phyloP scores from a whole-genome alignment of 2,329 filamentous ascomycete species.

The Microascus cirrosus region DNA sequence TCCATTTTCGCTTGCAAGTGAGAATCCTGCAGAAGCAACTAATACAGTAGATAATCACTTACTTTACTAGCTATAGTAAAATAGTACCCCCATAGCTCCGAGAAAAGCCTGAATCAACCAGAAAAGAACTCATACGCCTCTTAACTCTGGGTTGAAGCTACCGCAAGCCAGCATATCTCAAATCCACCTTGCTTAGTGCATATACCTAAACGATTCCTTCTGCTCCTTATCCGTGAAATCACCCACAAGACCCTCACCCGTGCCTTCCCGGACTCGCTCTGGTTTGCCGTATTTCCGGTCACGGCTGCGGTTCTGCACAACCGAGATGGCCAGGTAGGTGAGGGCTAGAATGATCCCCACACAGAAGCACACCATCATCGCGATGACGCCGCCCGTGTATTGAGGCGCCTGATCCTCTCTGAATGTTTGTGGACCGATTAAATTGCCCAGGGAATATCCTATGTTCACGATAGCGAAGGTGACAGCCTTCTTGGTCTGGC shows the following conservation, averaged over 20 bases:
- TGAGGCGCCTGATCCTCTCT: conserved; percentile 17
- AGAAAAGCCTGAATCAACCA: no score
- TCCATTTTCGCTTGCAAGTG: not conserved
- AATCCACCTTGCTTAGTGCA: conserved; percentile 5
- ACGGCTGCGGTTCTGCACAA: conserved; percentile 2
- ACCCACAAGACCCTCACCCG: conserved; percentile 5
- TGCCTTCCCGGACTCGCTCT: conserved; percentile 6
- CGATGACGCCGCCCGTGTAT: conserved; percentile 17
- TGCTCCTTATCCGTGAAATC: conserved; percentile 10
- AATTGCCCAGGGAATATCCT: conserved; percentile 26
- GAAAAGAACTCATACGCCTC: not conserved
- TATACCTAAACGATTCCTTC: conserved; percentile 9
- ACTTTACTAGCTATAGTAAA: no score
- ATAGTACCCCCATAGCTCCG: no score
- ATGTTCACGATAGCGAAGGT: conserved; percentile 34
- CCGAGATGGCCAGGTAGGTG: conserved; percentile 7
- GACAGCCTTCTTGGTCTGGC: conserved; percentile 27
- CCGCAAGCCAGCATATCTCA: not conserved
- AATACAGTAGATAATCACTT: not conserved
- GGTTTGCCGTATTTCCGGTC: conserved; percentile 9
- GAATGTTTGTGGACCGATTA: conserved; percentile 28
- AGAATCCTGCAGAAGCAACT: not conserved
- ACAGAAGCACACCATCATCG: not conserved
- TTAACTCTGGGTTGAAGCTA: not conserved
- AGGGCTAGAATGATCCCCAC: conserved; percentile 2